Conservation (phyloP, 768 basidiomycete species). For the Scleroderma bovista region DNA sequence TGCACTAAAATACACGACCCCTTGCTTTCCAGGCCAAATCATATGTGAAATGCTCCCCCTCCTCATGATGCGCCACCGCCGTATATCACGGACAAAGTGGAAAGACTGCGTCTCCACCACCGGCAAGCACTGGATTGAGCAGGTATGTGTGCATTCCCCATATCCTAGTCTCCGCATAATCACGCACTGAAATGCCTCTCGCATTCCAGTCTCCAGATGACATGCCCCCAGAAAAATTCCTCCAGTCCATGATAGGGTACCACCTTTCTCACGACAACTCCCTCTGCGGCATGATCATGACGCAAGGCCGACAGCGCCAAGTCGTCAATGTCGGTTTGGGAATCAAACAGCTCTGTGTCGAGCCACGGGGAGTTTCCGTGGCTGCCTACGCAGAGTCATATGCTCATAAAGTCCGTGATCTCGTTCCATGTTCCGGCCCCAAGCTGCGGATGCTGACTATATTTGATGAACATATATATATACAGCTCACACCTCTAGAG, state of each 20-base stretch:
- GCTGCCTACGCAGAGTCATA: slow-evolving; percentile 65
- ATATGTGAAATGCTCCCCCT: slow-evolving; percentile 72
- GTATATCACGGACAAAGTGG: slow-evolving; percentile 74
- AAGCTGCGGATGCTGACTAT: not conserved
- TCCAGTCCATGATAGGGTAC: slow-evolving; percentile 76
- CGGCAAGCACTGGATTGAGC: slow-evolving; percentile 82
- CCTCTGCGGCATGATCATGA: slow-evolving; percentile 80
- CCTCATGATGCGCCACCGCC: slow-evolving; percentile 81
- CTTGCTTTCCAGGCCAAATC: slow-evolving; percentile 47
- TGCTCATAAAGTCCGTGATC: slow-evolving; percentile 59
- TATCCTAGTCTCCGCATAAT: no score
- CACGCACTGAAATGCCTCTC: not conserved
- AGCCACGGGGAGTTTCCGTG: slow-evolving; percentile 55
- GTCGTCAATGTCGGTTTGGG: slow-evolving; percentile 83
- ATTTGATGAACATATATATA: no score
- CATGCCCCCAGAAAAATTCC: slow-evolving; percentile 57
- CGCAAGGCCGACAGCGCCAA: slow-evolving; percentile 67
- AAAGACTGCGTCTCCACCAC: slow-evolving; percentile 51
- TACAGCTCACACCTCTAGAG: slow-evolving; percentile 47
- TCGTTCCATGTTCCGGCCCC: not conserved
- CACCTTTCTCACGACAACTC: slow-evolving; percentile 65
- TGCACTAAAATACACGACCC: not conserved
- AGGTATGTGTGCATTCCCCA: slow-evolving; percentile 46
- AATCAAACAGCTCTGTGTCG: slow-evolving; percentile 60
- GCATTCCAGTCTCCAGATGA: slow-evolving; percentile 44